A percentile compares a stretch with the other conserved stretches of the same genome.
phyloP scores from a whole-genome alignment of 129 eudicot genomes.

The Flaveria ramosissima region DNA sequence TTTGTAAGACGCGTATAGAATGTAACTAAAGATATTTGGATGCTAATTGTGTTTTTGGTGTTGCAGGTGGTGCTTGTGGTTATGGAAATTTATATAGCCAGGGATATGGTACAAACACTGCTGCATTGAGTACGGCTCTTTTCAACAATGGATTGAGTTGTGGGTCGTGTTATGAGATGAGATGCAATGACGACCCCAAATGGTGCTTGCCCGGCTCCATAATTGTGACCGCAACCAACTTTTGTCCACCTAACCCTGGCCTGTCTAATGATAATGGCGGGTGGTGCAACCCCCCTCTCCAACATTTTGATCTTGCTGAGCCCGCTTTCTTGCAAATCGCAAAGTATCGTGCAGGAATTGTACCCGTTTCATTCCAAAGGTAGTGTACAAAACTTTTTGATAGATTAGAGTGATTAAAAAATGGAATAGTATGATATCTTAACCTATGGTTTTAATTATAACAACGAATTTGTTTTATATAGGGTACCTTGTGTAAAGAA shows the following conservation, averaged over 20 bases:
- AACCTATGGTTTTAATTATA: neutral
- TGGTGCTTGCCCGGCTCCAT: slow-evolving; percentile 70
- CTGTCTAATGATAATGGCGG: slow-evolving; percentile 80
- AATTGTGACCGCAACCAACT: slow-evolving; percentile 77
- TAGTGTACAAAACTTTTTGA: slow-evolving; percentile 3
- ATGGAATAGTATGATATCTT: neutral
- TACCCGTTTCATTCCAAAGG: slow-evolving; percentile 79
- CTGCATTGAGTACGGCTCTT: slow-evolving; percentile 81
- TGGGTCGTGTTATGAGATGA: slow-evolving; percentile 73
- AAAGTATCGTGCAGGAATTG: slow-evolving; percentile 79
- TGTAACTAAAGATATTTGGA: too few relatives aligned
- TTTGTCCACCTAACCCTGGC: slow-evolving; percentile 79
- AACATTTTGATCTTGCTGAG: slow-evolving; percentile 79
- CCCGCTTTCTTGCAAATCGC: slow-evolving; percentile 89
- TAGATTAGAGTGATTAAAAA: neutral
- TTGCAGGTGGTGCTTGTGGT: slow-evolving; percentile 91
- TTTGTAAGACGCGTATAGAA: too few relatives aligned
- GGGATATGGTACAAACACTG: slow-evolving; percentile 83
- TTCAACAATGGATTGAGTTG: slow-evolving; percentile 82
- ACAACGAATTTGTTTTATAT: neutral
- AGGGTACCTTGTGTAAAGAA: slow-evolving; percentile 83
- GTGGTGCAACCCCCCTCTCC: slow-evolving; percentile 92
- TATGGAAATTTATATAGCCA: slow-evolving; percentile 80
- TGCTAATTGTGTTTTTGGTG: neutral
- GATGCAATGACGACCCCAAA: slow-evolving; percentile 58